Base-by-base conservation (phyloP, 2,329 filamentous ascomycete species). In the Colletotrichum tropicicola region DNA sequence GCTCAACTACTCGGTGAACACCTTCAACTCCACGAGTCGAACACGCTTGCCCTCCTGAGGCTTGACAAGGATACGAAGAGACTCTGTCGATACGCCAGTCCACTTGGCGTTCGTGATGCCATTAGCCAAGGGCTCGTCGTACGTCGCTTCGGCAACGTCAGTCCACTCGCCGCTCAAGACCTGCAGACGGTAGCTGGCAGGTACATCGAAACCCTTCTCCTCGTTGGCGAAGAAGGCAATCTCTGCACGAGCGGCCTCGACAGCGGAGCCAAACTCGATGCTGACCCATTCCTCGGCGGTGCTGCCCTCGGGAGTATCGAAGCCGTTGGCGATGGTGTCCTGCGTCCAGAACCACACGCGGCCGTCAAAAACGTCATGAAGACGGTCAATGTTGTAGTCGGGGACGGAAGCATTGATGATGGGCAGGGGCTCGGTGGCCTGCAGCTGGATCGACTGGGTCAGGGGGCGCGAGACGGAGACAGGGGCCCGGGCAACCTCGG, bases 291-390 rank as follows among this genome's bases (percentile, higher is more conserved):
- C 41, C 41, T 60, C 49, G 10, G 41, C 17, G 1, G n/a, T 39
- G 58, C 58, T 60, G 2, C 21, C 32, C 13, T 37, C 49, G 6
- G 58, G 58, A 2, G 58, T 55, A 9, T 55, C 48, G 2, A 60
- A 17, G 1, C 49, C 58, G 25, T 60, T 60, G 2, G 58, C 58
- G 32, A 55, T 60, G 30, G 41, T 48, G 25, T 60, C 58, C 30
- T 55, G 58, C 1, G 41, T 55, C 58, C 58, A 60, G 30, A 60
- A 60, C 49, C 58, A 60, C 21, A 60, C 27, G 15, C 48, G 57
- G 7, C 57, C 57, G 9, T 60, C 57, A 13, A 60, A 60, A 2
- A 60, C 57, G 17, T 60, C 57, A 15, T 60, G 57, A 5, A 60
- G 48, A 8, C 57, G 57, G 27, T 60, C 37, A 3, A 54, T 12